These are phyloP conservation scores for Spirogloea muscicola DNA, from an alignment of 139 green algal genomes.

Conservation along the genomic window DNA sequence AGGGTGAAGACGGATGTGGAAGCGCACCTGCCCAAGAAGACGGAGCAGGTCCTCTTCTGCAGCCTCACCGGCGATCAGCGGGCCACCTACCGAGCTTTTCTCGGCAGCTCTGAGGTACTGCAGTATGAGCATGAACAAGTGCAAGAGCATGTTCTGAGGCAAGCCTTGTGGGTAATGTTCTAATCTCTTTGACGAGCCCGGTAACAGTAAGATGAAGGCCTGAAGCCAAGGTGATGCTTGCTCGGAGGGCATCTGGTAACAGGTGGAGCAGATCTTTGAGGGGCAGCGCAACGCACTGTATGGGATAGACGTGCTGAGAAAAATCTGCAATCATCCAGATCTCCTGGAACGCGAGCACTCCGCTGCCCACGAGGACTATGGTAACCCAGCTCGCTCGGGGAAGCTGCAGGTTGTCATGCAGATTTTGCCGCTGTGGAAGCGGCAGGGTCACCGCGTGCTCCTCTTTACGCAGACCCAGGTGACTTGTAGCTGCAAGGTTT, in stretches of 20 bases:
- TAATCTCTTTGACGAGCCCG: no score
- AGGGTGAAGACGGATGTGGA: conserved; percentile 87
- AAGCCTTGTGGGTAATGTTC: no score
- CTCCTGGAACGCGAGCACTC: conserved; percentile 60
- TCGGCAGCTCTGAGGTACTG: conserved; percentile 39
- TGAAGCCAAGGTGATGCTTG: no score
- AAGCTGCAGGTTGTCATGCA: conserved; percentile 76
- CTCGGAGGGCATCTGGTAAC: no score
- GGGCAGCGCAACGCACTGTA: conserved; percentile 68
- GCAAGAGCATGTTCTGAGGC: no score
- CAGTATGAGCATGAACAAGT: no score
- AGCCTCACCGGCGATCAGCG: conserved; percentile 75
- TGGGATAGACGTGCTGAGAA: conserved; percentile 93
- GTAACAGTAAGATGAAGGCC: no score
- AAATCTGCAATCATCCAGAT: conserved; percentile 99
- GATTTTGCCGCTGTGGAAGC: conserved; percentile 75
- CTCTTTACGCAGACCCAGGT: conserved; percentile 56
- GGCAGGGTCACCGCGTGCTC: conserved; percentile 65
- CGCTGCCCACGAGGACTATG: conserved; percentile 53
- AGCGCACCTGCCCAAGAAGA: conserved; percentile 82
- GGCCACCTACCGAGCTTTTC: conserved; percentile 71
- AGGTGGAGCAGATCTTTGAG: conserved; percentile 54
- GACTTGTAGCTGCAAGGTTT: no score
- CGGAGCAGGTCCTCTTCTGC: conserved; percentile 96
- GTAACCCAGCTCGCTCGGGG: conserved; percentile 63